phyloP scores from a whole-genome alignment of 352 stramenopile species.

The Globisporangium nagaii region DNA sequence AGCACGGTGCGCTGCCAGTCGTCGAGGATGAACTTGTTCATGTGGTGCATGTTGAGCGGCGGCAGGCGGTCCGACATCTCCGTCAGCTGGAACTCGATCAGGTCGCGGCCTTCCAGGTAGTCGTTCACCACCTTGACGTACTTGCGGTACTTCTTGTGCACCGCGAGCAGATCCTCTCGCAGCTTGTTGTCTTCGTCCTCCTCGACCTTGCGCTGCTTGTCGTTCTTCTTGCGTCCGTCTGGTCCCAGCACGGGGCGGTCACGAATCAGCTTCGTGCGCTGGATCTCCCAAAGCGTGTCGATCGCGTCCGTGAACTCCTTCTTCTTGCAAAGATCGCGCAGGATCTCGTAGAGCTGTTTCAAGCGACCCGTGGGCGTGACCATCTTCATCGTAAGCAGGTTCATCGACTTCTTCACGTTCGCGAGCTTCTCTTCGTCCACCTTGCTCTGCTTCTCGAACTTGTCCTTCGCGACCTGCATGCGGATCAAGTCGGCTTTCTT shows the following conservation, averaged over 20 bases:
- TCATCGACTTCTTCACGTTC: conserved; percentile 83
- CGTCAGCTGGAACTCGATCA: conserved; percentile 85
- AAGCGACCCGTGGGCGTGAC: conserved; percentile 69
- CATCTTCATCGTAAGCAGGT: conserved; percentile 84
- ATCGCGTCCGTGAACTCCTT: conserved; percentile 84
- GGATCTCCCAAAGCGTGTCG: conserved; percentile 86
- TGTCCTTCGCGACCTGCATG: conserved; percentile 84
- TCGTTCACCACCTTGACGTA: conserved; percentile 77
- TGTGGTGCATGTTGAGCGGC: conserved; percentile 87
- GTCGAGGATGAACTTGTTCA: conserved; percentile 94
- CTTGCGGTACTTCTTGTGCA: conserved; percentile 88
- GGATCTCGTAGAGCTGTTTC: conserved; percentile 85
- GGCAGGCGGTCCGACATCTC: conserved; percentile 83
- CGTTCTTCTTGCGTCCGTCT: conserved; percentile 55
- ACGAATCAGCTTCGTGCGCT: conserved; percentile 60
- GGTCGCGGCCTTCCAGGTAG: conserved; percentile 58
- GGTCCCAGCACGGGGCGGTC: conserved; percentile 27
- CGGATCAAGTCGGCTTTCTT: conserved; percentile 87
- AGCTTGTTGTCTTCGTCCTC: conserved; percentile 74
- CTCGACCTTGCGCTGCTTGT: conserved; percentile 68
- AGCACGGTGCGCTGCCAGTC: conserved; percentile 97
- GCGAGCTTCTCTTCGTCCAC: conserved; percentile 85
- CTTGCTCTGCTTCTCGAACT: conserved; percentile 83
- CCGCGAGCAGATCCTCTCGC: conserved; percentile 45
- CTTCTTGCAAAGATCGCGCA: conserved; percentile 76